Percentiles rank a stretch among this genome's conserved stretches.
Evolutionary conservation across 179 eudicot genomes (phyloP).

Genomic region (Vitellaria paradoxa): DNA sequence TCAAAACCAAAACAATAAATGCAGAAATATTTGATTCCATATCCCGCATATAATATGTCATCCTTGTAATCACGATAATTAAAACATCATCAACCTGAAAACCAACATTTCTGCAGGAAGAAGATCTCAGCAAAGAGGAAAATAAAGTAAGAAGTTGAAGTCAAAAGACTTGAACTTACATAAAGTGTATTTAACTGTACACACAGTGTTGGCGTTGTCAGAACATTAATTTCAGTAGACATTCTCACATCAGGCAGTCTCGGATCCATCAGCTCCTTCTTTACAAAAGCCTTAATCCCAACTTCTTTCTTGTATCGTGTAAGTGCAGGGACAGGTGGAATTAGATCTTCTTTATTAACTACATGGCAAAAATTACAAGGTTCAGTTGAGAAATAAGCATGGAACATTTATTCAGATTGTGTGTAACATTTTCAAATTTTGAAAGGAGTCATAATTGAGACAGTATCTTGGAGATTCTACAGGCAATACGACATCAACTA

Average conservation of each 20-base stretch:
- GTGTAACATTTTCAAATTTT: background rate
- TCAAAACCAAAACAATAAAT: background rate
- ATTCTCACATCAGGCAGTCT: conserved; percentile 70
- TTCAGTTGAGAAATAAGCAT: background rate
- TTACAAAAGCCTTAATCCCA: conserved; percentile 90
- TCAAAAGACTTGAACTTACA: conserved; percentile 44
- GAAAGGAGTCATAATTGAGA: background rate
- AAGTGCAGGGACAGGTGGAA: conserved; percentile 92
- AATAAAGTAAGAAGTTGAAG: conserved; percentile 1
- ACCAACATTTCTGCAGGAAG: background rate
- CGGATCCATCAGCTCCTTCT: conserved; percentile 80
- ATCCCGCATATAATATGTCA: background rate
- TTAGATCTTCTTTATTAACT: conserved; percentile 87
- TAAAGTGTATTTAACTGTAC: conserved; percentile 89
- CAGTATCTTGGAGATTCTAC: background rate
- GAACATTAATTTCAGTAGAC: conserved; percentile 73
- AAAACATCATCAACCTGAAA: background rate
- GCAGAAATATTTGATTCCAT: background rate
- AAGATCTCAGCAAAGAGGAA: background rate
- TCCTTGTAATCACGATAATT: background rate
- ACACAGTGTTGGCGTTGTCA: conserved; percentile 78
- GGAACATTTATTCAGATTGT: background rate
- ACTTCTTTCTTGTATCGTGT: conserved; percentile 81
- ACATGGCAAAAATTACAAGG: conserved; percentile 14
- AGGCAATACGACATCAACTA: background rate